Evolutionary conservation across 2,329 filamentous ascomycete species (phyloP), one percentile per base, ranked within the genome.

Genomic region (Aspergillus oerlinghausenensis): DNA sequence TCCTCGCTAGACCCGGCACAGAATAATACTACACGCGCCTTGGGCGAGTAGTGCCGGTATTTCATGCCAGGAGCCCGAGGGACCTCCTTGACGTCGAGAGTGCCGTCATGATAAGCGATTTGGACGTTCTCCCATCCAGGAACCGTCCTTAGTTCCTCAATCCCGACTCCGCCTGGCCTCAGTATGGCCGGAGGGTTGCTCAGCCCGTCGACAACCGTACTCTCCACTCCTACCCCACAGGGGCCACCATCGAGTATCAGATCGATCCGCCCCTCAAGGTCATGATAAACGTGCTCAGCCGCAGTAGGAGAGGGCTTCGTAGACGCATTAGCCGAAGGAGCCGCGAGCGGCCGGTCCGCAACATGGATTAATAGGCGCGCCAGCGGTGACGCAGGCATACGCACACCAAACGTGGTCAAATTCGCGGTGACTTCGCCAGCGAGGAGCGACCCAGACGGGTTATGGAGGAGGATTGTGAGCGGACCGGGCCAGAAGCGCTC

Each of bases 41-140:
- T 90, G 1, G 94, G 94, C 47, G 92, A 96, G 69, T 99, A 99
- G 72, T 99, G 94, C 70, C 94, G 90, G 72, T 99, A 99, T 75
- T 99, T 99, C 94, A 99, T 99, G 1, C 94, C 94, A 0, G 94
- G 94, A 0, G 94, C 94, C 55, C 90, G 82, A 0, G 94, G 94
- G 9, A 82, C 81, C 52, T 73, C 77, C 51, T 83, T 84, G 4
- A 84, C 87, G 21, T 84, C 80, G 65, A 90, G 84, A 17, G 85
- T 84, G 56, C 82, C 82, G 66, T 96, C 91, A 68, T 88, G 86
- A 73, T 97, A 97, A 10, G 84, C 93, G 57, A 88, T 85, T 59
- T 82, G 80, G 1, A 91, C 89, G 42, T 83, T 77, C 70, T 92
- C 88, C 93, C 94, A 99, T 0, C 93, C 93, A 0, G 82, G 78